Conservation (phyloP, 352 stramenopile genomes). For the Globisporangium orthogonon region DNA sequence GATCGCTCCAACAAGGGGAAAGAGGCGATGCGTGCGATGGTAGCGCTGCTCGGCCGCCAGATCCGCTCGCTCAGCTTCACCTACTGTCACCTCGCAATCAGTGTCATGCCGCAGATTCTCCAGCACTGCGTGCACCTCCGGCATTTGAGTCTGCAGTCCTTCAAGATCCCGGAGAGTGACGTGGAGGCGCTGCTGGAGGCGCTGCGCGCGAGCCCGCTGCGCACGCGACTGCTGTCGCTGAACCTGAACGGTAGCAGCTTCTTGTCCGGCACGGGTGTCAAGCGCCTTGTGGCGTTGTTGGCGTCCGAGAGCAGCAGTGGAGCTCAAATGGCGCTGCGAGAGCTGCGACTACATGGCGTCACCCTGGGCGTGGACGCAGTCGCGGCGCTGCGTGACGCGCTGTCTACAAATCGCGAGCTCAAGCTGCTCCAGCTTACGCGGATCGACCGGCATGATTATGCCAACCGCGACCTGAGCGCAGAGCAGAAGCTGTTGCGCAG, state of each 20-base stretch:
- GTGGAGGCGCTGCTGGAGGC: not conserved
- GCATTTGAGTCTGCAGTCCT: not conserved
- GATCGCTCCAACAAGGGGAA: not conserved
- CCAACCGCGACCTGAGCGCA: not conserved
- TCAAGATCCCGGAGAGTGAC: not conserved
- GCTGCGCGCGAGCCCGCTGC: not conserved
- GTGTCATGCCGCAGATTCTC: not conserved
- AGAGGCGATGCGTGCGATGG: not conserved
- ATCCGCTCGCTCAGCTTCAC: not conserved
- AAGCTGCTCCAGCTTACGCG: not conserved
- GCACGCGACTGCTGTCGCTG: not conserved
- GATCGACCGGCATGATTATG: not conserved
- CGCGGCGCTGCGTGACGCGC: not conserved
- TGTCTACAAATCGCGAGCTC: not conserved
- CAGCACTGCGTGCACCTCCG: constrained; percentile 1
- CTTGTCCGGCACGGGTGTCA: not conserved
- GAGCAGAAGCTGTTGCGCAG: not conserved
- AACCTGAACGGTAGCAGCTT: constrained; percentile 1
- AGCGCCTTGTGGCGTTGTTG: not conserved
- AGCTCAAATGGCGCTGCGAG: not conserved
- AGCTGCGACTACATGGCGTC: not conserved
- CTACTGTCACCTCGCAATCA: not conserved
- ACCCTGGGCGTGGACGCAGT: not conserved
- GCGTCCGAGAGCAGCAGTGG: not conserved
- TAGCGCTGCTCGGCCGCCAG: not conserved